Evolutionary conservation across 768 basidiomycete species (phyloP).

Genomic region (Lactarius tabidus): DNA sequence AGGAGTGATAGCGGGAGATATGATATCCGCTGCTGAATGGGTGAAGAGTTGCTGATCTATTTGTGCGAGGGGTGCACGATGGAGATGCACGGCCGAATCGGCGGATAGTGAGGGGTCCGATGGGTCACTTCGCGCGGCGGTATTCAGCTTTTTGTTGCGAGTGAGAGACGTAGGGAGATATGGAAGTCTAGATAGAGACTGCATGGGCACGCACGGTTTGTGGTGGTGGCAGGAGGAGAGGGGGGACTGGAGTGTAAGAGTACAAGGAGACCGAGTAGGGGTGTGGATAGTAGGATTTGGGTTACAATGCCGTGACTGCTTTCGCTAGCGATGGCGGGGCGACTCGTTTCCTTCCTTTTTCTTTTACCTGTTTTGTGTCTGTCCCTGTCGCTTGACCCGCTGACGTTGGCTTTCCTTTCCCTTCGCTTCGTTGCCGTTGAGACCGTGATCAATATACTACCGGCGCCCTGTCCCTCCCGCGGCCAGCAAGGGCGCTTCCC

Average conservation of each 20-base stretch:
- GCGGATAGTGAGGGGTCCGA: conserved; percentile 17
- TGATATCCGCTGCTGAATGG: conserved; percentile 7
- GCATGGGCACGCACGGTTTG: conserved; percentile 4
- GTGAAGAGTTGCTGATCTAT: conserved; percentile 23
- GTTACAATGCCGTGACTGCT: not conserved
- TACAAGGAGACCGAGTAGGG: not conserved
- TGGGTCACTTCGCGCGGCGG: conserved; percentile 4
- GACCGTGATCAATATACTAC: conserved; percentile 1
- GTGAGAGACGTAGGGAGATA: not conserved
- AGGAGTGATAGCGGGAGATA: conserved; percentile 8
- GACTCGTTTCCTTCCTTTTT: not conserved
- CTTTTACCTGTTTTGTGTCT: not conserved
- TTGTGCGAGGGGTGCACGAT: conserved; percentile 25
- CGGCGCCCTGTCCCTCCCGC: not conserved
- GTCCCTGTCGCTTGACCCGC: not conserved
- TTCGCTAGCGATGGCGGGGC: not conserved
- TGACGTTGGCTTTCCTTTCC: not conserved
- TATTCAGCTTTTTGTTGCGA: conserved; percentile 20
- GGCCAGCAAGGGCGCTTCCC: not conserved
- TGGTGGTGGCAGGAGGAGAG: not conserved
- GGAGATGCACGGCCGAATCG: conserved; percentile 19
- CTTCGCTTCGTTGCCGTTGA: not conserved
- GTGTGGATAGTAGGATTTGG: conserved; percentile 2
- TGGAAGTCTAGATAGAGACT: conserved; percentile 15
- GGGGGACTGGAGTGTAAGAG: not conserved